Percentiles rank a stretch among this genome's conserved stretches.
Evolutionary conservation across 768 basidiomycete genomes (phyloP).

Genomic region (Galerina marginata): DNA sequence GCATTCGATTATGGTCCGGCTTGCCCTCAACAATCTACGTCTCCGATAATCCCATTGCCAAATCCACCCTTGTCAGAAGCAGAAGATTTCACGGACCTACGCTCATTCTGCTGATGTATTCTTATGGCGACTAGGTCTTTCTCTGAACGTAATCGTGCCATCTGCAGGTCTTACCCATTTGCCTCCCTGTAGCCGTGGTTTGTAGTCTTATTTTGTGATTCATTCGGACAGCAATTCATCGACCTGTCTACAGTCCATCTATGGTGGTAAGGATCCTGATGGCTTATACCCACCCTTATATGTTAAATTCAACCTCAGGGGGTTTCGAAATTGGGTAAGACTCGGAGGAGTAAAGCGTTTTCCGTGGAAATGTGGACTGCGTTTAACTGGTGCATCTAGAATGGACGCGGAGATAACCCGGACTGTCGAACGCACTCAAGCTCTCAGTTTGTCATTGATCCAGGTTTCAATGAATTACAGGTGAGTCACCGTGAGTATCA

Average conservation of each 20-base stretch:
- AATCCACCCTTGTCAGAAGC: neutral
- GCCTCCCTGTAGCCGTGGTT: conserved; percentile 55
- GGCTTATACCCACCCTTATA: neutral
- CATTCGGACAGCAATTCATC: neutral
- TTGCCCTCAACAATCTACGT: conserved; percentile 48
- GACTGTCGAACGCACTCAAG: conserved; percentile 21
- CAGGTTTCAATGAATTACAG: conserved; percentile 30
- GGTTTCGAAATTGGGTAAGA: conserved; percentile 16
- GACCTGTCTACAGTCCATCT: conserved; percentile 18
- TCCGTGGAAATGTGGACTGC: too few species aligned
- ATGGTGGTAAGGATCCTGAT: conserved; percentile 14
- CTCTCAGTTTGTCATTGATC: conserved; percentile 20
- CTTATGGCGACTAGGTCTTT: conserved; percentile 35
- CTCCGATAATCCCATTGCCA: neutral
- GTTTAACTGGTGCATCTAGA: neutral
- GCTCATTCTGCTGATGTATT: neutral
- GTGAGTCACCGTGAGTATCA: conserved; percentile 1
- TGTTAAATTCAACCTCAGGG: neutral
- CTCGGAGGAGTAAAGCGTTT: conserved; percentile 1
- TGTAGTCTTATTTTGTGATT: conserved; percentile 15
- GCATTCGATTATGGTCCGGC: conserved; percentile 46
- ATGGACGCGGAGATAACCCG: conserved; percentile 12
- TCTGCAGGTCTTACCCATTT: conserved; percentile 30
- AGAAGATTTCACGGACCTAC: neutral
- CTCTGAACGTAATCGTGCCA: conserved; percentile 50